Base-by-base conservation (phyloP, 169 alveolate species). In the Plasmodium vivax region DNA sequence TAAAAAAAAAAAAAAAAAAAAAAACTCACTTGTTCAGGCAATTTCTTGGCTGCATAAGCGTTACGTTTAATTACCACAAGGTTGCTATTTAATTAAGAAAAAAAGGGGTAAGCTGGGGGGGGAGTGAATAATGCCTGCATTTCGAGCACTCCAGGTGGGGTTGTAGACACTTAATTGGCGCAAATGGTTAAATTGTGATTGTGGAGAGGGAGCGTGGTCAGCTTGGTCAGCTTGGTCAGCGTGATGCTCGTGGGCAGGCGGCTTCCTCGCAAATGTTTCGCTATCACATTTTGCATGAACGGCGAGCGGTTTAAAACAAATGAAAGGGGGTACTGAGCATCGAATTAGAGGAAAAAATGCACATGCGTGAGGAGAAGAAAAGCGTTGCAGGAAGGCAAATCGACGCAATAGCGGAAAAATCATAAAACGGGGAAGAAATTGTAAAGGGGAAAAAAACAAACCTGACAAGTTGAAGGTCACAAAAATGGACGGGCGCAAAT, bases 251-350 rank as follows among this genome's bases (percentile, higher is more conserved):
- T 19, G 75, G 75, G 36, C 38, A 6, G 38, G 30, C 16, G 75
- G n/a, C 75, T 62, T 62, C n/a, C 30, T 62, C 36, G 75, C 75
- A 62, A 62, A 62, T 23, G 30, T 62, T 62, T 62, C 75, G 36
- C 58, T 62, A 27, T 62, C 75, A 62, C 75, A 62, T 62, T 62
- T 62, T 62, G 36, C 75, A 62, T 62, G 75, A 62, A 62, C 75
- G 5, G 38, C 38, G 36, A 0, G 38, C 19, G 12, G 9, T 62
- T 62, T 62, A 62, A 62, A 62, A 62, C 75, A 62, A 62, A 62
- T 62, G 19, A 62, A 62, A 23, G 36, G 10, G 36, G 30, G 58
- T 10, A 47, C 19, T 62, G 19, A 62, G 36, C 75, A 62, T n/a
- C 75, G 75, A 62, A 62, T 62, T 62, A 47, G 75, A 62, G 75